Evolutionary conservation across 495 filamentous ascomycete species (phyloP), one percentile per base, ranked within the genome.

Genomic region (Pyrenula massariospora): DNA sequence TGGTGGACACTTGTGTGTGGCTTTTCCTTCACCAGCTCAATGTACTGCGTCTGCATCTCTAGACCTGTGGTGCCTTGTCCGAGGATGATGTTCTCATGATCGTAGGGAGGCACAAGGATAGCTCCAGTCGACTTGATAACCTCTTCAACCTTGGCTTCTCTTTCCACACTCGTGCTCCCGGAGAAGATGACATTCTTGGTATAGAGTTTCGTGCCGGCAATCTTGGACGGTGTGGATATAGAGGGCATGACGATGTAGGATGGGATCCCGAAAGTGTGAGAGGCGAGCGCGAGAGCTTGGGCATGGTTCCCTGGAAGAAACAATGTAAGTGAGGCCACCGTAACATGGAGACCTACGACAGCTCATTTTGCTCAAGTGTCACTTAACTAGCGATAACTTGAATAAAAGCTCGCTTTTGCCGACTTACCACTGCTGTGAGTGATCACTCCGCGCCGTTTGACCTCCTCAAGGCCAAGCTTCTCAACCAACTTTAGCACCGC

Each of bases 271-370:
- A 81, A 73, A 10, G 79, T 82, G 19, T 73, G 77, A 5, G 93
- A 89, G 0, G 93, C 93, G 42, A 96, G 83, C 2, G 93, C 82
- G 56, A 97, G 85, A 20, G 93, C 93, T 79, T 95, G 90, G 0
- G 93, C 93, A 70, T 98, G 93, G 73, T 98, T 97, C 24, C 92
- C 91, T 89, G 53, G n/a, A n/a, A n/a, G n/a, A n/a, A n/a, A n/a
- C n/a, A n/a, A n/a, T n/a, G n/a, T n/a, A n/a, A n/a, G n/a, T n/a
- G n/a, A n/a, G n/a, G n/a, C n/a, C n/a, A n/a, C n/a, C n/a, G n/a
- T n/a, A n/a, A n/a, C n/a, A n/a, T n/a, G n/a, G 21, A 24, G 31
- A 24, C 12, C 12, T 19, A 56, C 21, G 22, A 24, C 56, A 19
- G 24, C 56, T 54, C 36, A 10, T 31, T 21, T 11, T 54, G 11